Base-by-base conservation (phyloP, 352 stramenopile species). In the Globisporangium barbulae region DNA sequence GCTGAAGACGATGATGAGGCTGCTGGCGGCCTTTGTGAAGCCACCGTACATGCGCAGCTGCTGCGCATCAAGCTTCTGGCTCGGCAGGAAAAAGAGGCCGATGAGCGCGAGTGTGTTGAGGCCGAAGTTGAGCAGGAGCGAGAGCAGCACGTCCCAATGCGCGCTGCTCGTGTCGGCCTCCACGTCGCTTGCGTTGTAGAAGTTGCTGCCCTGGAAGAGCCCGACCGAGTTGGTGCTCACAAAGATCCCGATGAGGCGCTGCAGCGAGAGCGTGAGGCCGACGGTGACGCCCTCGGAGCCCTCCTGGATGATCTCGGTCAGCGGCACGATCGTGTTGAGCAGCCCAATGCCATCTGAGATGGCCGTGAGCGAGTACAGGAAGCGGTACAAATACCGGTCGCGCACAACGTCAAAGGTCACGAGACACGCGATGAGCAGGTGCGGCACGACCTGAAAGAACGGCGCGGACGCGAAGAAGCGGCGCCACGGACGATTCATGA, bases 41-140 rank as follows among this genome's bases (percentile, higher is more conserved):
- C 83, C 81, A 17, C 81, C 81, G 58, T 87, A 89, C 69, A 83
- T 85, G 31, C 77, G 83, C 33, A 89, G 57, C 54, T 89, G 81
- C 70, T 91, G 80, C 15, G 80, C 77, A 45, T 90, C 83, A 1
- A 89, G 73, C 65, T 91, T 91, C 63, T 91, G 83, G 57, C 64
- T 69, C 17, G 64, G 64, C 30, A 80, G 61, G 59, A 78, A 69
- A 39, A 77, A 64, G 6, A 81, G 54, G 0, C 71, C 73, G 22
- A 76, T 52, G 15, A 59, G 37, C 25, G 57, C 57, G 9, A 81
- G 63, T 7, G 50, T 50, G 41, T 81, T 81, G 65, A 81, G 65
- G 56, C 50, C 63, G 54, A 74, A 76, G 61, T 69, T 69, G 44
- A 76, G 52, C 0, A 74, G 19, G 17, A 78, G 48, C 37, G 68